Base-by-base conservation (phyloP, 768 basidiomycete species). In the Suillus plorans region DNA sequence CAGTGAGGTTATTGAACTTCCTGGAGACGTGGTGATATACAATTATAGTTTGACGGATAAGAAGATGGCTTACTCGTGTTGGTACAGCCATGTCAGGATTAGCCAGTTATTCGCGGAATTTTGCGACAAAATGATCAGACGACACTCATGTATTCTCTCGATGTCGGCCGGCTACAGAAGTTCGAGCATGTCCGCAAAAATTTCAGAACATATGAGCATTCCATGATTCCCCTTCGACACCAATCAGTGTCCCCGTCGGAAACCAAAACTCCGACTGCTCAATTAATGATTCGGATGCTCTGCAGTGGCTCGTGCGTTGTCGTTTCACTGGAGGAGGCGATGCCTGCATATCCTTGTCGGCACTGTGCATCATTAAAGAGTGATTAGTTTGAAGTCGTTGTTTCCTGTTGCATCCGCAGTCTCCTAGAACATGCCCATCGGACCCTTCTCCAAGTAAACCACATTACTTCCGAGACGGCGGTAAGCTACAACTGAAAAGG, bases 381-480 rank as follows among this genome's bases (percentile, higher is more conserved):
- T 31, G 5, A 5, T 31, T 31, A 31, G 14, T 52, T 20, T 31
- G n/a, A 25, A 42, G 42, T 42, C 7, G 42, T 5, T 31, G 39
- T 76, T 74, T 22, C 78, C 73, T 2, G 76, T 75, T 4, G 2
- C 20, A 28, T 58, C 57, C 0, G 7, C 4, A 28, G 37, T 41
- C 22, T 83, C 83, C 18, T 78, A 76, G 76, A 95, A 97, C 84
- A 99, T 89, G 31, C 89, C 91, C 6, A 86, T 75, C 0, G 97
- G 96, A 0, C 92, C 97, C 73, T 91, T 94, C 80, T 99, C 95
- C 56, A 99, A 82, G 72, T 99, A 99, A 9, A 99, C 78, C 63
- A 99, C 83, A 1, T 91, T 90, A 73, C 92, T 97, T 3, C 94
- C 95, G 5, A 99, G 77, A 13, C 96, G 86, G 66, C 91, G 80